phyloP scores from a whole-genome alignment of 345 rosid species.

The Citrus mangshanensis region DNA sequence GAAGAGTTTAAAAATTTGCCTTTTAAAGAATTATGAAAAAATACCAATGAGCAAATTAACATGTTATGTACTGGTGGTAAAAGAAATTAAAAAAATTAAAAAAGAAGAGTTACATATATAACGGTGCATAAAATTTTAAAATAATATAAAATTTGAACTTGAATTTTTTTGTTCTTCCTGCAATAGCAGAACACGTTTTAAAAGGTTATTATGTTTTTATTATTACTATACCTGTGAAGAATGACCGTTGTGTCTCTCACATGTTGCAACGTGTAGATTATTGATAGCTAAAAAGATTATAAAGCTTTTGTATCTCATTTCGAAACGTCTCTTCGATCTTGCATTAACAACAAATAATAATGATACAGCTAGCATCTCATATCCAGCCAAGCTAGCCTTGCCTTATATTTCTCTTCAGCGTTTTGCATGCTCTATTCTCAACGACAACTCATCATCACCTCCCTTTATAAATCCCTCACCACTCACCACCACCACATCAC shows the following conservation, averaged over 20 bases:
- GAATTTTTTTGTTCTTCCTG: too few species aligned
- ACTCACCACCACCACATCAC: background rate
- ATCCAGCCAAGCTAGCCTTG: constrained; percentile 24
- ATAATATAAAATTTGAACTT: too few species aligned
- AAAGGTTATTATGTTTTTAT: background rate
- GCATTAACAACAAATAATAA: constrained; percentile 6
- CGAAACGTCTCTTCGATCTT: constrained; percentile 32
- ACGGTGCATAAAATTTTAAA: too few species aligned
- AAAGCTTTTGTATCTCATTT: background rate
- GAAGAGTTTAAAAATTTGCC: too few species aligned
- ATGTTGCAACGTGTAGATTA: constrained; percentile 50
- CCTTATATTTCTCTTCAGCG: background rate
- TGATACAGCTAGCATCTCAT: background rate
- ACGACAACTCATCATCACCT: constrained; percentile 27
- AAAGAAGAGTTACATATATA: too few species aligned
- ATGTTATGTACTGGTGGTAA: too few species aligned
- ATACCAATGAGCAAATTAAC: too few species aligned
- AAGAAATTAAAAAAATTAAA: too few species aligned
- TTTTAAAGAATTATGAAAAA: too few species aligned
- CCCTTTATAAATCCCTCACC: constrained; percentile 23
- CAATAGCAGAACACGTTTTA: background rate
- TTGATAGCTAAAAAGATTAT: constrained; percentile 6
- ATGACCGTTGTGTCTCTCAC: constrained; percentile 47
- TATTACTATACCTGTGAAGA: background rate
- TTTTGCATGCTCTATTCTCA: constrained; percentile 16